Conservation (phyloP, 345 rosid genomes). For the Hirschfeldia incana region DNA sequence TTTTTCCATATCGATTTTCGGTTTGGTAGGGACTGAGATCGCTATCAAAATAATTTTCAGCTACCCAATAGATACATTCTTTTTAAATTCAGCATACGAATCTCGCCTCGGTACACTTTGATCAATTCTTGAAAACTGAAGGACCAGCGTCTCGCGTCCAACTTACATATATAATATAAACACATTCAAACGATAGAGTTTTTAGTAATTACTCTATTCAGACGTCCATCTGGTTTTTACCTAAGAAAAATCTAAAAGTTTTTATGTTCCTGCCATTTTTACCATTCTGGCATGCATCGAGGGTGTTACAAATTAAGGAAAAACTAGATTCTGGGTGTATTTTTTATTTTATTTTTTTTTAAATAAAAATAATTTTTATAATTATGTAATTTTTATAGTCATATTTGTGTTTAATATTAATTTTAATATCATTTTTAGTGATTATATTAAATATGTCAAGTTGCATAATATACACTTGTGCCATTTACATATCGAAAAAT, state of each 20-base stretch:
- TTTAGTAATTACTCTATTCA: background rate
- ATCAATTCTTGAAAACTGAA: background rate
- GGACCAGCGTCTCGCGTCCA: conserved; percentile 1
- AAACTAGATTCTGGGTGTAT: no score
- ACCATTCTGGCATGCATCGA: background rate
- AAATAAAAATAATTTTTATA: no score
- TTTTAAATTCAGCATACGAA: conserved; percentile 1
- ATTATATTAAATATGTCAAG: no score
- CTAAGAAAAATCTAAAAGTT: background rate
- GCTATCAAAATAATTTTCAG: background rate
- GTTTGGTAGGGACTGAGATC: conserved; percentile 16
- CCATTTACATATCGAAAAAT: no score
- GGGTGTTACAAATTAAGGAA: background rate
- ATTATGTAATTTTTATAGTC: no score
- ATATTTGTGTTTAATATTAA: no score
- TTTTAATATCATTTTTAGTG: no score
- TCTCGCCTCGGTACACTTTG: conserved; percentile 6
- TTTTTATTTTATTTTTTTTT: no score
- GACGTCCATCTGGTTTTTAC: background rate
- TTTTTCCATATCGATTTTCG: background rate
- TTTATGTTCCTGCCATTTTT: background rate
- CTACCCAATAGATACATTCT: conserved; percentile 9
- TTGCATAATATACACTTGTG: no score
- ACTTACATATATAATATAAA: background rate
- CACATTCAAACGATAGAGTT: background rate